A percentile compares a stretch with the other conserved stretches of the same genome.
Evolutionary conservation across 2,329 filamentous ascomycete species (phyloP).

Genomic region (Ophiostoma triangulosporum): DNA sequence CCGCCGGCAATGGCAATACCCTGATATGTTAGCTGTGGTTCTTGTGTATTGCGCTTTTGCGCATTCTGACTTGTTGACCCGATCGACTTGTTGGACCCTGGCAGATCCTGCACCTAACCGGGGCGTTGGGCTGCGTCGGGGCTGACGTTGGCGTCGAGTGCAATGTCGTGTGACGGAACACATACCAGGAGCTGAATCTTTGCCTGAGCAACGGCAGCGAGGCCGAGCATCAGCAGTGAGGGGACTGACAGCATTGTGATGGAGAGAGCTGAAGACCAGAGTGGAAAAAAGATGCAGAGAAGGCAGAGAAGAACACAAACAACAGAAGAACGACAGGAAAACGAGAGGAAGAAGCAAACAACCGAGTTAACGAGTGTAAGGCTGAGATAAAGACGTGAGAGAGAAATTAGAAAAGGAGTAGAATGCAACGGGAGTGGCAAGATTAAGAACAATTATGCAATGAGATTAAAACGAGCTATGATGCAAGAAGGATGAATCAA

Average conservation of each 20-base stretch:
- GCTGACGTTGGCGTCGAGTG: background rate
- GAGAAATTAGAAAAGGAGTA: background rate
- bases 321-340: background rate
- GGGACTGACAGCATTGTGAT: background rate
- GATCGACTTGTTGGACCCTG: background rate
- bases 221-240: constrained; percentile 4
- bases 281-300: background rate
- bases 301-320: background rate
- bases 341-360: background rate
- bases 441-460: background rate
- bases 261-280: no score
- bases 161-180: background rate
- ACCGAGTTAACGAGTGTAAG: background rate
- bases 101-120: background rate
- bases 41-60: no score
- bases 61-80: background rate
- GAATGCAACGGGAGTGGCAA: constrained; percentile 1
- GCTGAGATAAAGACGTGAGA: background rate
- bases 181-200: constrained; percentile 8
- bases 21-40: constrained; percentile 32
- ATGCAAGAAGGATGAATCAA: background rate
- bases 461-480: background rate
- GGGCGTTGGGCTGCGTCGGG: background rate
- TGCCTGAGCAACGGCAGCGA: constrained; percentile 9
- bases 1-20: constrained; percentile 28